phyloP scores from a whole-genome alignment of 768 basidiomycete species.

The Mycena chlorophos region DNA sequence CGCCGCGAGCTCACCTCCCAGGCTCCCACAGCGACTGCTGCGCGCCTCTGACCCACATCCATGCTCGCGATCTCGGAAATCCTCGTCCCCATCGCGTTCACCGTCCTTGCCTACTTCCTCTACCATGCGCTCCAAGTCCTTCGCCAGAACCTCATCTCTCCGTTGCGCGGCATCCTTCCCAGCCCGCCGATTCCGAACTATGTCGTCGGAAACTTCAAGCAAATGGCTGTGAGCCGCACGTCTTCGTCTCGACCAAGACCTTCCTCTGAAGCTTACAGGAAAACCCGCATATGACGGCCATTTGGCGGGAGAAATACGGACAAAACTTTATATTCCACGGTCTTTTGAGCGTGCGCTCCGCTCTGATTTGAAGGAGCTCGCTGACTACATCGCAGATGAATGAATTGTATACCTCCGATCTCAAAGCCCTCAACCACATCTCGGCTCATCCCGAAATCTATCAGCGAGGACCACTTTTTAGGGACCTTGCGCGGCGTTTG shows the following conservation, averaged over 20 bases:
- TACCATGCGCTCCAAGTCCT: neutral
- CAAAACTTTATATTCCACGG: neutral
- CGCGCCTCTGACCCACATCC: too few relatives aligned
- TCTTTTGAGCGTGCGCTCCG: neutral
- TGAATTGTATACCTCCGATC: slow-evolving; percentile 45
- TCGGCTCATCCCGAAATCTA: slow-evolving; percentile 41
- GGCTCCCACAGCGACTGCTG: too few relatives aligned
- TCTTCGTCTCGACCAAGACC: too few relatives aligned
- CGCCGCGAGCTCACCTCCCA: too few relatives aligned
- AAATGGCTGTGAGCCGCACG: neutral
- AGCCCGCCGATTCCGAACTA: neutral
- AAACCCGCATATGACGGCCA: too few relatives aligned
- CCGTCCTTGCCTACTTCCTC: neutral
- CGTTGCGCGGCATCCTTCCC: neutral
- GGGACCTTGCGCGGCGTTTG: neutral
- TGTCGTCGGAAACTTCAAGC: neutral
- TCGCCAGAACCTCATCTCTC: too few relatives aligned
- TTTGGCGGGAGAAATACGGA: neutral
- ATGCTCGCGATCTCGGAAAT: neutral
- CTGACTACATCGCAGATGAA: slow-evolving; percentile 25
- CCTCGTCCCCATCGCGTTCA: neutral
- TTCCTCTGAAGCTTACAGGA: too few relatives aligned
- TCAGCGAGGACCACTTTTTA: slow-evolving; percentile 29
- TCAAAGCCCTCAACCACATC: slow-evolving; percentile 48
- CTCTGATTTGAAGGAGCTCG: neutral